Base-by-base conservation (phyloP, 2,329 filamentous ascomycete genomes). In the Paecilomyces niveus region DNA sequence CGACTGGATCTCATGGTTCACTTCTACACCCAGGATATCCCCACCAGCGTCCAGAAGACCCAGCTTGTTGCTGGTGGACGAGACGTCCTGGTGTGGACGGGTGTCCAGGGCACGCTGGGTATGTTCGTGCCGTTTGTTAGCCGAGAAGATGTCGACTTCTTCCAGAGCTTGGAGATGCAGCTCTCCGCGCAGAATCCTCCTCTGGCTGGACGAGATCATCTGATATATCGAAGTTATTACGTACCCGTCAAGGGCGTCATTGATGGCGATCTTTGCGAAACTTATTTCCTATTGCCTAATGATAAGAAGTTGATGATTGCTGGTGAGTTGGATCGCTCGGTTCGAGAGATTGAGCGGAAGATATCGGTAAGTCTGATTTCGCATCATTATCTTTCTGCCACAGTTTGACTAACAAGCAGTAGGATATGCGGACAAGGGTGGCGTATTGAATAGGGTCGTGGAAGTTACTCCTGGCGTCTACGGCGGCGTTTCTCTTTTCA, bases 241-340 rank as follows among this genome's bases (percentile, higher is more conserved):
- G 91, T 90, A 6, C 95, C 94, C 0, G 91, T 96, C 50, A 99
- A 99, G 81, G 92, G 92, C 8, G 87, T 95, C 29, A 96, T 99
- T 67, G 94, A 99, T 74, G 94, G 94, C 29, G 94, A 99, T 76
- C 80, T 99, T 49, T 96, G 94, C 68, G 94, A 99, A 80, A 85
- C 92, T 65, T 99, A 91, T 75, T 85, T 91, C 59, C 78, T 94
- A 60, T 80, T 99, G 61, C 83, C 89, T 26, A 89, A 87, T 65
- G 93, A 97, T 68, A 92, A 90, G 80, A 96, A 97, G 81, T 87
- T 91, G 75, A 92, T 92, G 85, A 96, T 99, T 78, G 93, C 93
- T 1, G 92, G 84, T 55, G 93, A 97, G 75, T 76, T 97, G 65
- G 94, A 97, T 75, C 87, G 94, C 59, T 93, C 90, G 50, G 87